These are phyloP conservation scores for Daldinia eschscholtzii DNA, from an alignment of 2,329 filamentous ascomycete species.

Conservation along the genomic window DNA sequence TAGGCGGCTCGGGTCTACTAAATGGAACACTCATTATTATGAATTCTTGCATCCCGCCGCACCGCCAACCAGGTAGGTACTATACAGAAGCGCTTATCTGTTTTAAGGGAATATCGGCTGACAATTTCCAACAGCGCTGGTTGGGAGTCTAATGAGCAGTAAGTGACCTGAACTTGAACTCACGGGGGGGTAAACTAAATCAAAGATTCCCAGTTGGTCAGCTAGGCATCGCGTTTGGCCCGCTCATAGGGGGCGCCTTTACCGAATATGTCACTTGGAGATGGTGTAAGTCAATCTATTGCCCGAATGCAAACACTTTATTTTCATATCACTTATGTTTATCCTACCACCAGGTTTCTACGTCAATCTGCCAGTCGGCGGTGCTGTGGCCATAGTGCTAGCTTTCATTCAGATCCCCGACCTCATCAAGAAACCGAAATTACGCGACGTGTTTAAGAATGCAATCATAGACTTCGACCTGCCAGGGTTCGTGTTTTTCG, in stretches of 20 bases:
- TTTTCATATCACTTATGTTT: background rate
- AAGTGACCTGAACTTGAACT: background rate
- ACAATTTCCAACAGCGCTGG: background rate
- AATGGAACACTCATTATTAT: conserved; percentile 54
- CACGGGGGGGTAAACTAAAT: background rate
- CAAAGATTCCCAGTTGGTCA: conserved; percentile 17
- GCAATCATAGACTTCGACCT: conserved; percentile 55
- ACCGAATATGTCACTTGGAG: conserved; percentile 59
- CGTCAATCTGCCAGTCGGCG: background rate
- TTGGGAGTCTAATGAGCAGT: background rate
- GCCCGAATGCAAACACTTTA: background rate
- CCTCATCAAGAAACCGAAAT: conserved; percentile 39
- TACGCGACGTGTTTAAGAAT: conserved; percentile 26
- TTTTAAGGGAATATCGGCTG: background rate
- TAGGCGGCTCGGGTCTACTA: conserved; percentile 62
- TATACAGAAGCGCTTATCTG: background rate
- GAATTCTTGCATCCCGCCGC: conserved; percentile 20
- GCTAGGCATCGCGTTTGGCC: conserved; percentile 46
- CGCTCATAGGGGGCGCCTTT: conserved; percentile 61
- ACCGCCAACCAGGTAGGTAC: conserved; percentile 23
- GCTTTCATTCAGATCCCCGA: conserved; percentile 54
- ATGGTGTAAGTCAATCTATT: conserved; percentile 55
- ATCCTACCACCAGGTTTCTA: background rate
- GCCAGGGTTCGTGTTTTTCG: conserved; percentile 57
- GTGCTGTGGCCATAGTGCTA: conserved; percentile 46